A percentile compares a stretch with the other conserved stretches of the same genome.
Conservation (phyloP, 345 rosid species). For the Aquilaria malaccensis region DNA sequence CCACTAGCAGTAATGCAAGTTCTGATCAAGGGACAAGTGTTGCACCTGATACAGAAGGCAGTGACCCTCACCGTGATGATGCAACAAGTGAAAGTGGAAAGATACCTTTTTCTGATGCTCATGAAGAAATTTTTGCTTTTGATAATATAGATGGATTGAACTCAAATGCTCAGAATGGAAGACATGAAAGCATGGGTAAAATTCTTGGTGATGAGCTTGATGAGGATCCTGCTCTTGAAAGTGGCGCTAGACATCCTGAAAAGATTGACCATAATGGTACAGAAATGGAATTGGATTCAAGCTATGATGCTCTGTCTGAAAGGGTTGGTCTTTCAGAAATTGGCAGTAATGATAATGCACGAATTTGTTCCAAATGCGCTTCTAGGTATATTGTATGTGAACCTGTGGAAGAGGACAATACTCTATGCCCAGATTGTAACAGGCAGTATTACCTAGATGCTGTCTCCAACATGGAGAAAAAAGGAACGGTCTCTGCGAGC, state of each 20-base stretch:
- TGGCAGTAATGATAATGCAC: slow-evolving; percentile 30
- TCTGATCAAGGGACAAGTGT: slow-evolving; percentile 51
- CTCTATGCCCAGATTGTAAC: slow-evolving; percentile 70
- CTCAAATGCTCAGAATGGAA: slow-evolving; percentile 30
- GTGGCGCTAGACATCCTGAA: slow-evolving; percentile 32
- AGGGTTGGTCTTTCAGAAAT: slow-evolving; percentile 35
- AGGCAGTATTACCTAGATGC: slow-evolving; percentile 29
- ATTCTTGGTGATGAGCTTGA: slow-evolving; percentile 32
- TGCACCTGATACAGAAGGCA: slow-evolving; percentile 48
- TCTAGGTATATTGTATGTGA: slow-evolving; percentile 36
- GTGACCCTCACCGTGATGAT: slow-evolving; percentile 38
- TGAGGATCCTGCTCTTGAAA: slow-evolving; percentile 28
- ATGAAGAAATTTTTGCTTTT: slow-evolving; percentile 50
- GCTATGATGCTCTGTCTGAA: slow-evolving; percentile 31
- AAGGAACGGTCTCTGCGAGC: slow-evolving; percentile 22
- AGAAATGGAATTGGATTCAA: slow-evolving; percentile 36
- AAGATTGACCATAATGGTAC: slow-evolving; percentile 30
- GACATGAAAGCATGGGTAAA: slow-evolving; percentile 31
- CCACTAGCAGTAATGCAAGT: slow-evolving; percentile 60
- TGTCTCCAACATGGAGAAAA: slow-evolving; percentile 23
- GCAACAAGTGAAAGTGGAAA: slow-evolving; percentile 30
- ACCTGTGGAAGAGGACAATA: slow-evolving; percentile 29
- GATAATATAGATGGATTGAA: slow-evolving; percentile 45
- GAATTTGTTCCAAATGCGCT: slow-evolving; percentile 61
- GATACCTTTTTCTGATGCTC: slow-evolving; percentile 33